These are phyloP conservation scores for Calonectria pteridis DNA, from an alignment of 2,329 filamentous ascomycete species.

Conservation along the genomic window DNA sequence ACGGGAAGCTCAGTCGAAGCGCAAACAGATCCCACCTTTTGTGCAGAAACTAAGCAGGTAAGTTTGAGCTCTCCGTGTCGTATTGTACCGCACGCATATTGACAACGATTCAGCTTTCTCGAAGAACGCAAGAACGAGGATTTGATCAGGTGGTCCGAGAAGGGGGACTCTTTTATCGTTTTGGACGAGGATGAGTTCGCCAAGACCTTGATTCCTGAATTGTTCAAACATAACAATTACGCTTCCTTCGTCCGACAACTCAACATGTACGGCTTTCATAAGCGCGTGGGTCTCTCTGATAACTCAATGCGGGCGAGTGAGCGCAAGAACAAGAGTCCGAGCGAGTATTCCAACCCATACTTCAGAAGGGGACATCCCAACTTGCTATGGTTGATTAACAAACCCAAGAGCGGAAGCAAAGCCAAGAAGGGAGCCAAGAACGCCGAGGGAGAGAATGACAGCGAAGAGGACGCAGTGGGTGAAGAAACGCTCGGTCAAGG, in stretches of 20 bases:
- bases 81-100: conserved; percentile 31
- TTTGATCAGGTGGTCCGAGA: conserved; percentile 96
- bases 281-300: conserved; percentile 91
- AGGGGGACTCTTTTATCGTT: conserved; percentile 96
- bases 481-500: conserved; percentile 54
- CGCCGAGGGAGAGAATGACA: conserved; percentile 78
- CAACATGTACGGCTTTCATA: conserved; percentile 99
- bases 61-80: conserved; percentile 44
- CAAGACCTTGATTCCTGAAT: conserved; percentile 94
- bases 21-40: conserved; percentile 97
- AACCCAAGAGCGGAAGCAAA: conserved; percentile 82
- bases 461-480: conserved; percentile 64
- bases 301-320: conserved; percentile 98
- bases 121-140: conserved; percentile 94
- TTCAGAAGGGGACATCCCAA: conserved; percentile 95
- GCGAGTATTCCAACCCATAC: conserved; percentile 97
- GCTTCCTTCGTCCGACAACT: conserved; percentile 95
- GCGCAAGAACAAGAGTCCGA: conserved; percentile 96
- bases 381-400: conserved; percentile 95
- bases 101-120: conserved; percentile 73
- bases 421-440: conserved; percentile 70
- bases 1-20: conserved; percentile 87
- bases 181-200: conserved; percentile 98
- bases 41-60: conserved; percentile 98
- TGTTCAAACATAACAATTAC: conserved; percentile 99